Evolutionary conservation across 2,329 filamentous ascomycete species (phyloP).

Genomic region (Phyllosticta paracitricarpa): DNA sequence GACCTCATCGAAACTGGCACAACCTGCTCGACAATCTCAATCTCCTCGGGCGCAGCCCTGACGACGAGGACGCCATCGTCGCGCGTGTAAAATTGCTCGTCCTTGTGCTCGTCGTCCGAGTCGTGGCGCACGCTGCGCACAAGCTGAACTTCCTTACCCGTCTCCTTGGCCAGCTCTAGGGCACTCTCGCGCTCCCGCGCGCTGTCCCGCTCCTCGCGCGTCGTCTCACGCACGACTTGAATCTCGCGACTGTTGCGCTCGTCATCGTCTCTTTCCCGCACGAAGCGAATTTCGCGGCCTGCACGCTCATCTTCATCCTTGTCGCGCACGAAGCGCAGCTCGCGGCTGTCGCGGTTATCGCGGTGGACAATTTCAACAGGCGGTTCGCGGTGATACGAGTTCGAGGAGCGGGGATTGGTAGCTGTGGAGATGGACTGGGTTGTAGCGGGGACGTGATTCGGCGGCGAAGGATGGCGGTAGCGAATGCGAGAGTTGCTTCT

Average conservation of each 20-base stretch:
- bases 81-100: slow-evolving; percentile 3
- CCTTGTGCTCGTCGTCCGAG: background rate
- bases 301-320: background rate
- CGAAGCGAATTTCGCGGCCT: background rate
- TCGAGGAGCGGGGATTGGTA: background rate
- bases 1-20: background rate
- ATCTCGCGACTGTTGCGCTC: background rate
- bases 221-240: background rate
- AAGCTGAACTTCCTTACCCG: background rate
- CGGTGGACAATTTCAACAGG: background rate
- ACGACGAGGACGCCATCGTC: slow-evolving; percentile 4
- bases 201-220: background rate
- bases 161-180: background rate
- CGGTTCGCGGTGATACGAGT: background rate
- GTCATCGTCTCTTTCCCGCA: background rate
- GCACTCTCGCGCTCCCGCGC: background rate
- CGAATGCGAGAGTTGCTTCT: background rate
- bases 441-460: background rate
- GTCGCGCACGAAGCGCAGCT: background rate
- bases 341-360: background rate
- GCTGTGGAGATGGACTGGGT: background rate
- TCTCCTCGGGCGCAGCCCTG: slow-evolving; percentile 3
- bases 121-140: background rate
- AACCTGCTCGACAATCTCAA: slow-evolving; percentile 7
- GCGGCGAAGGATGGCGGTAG: slow-evolving; percentile 1